Conservation (phyloP, 2,329 filamentous ascomycete genomes). For the Cadophora sp. region DNA sequence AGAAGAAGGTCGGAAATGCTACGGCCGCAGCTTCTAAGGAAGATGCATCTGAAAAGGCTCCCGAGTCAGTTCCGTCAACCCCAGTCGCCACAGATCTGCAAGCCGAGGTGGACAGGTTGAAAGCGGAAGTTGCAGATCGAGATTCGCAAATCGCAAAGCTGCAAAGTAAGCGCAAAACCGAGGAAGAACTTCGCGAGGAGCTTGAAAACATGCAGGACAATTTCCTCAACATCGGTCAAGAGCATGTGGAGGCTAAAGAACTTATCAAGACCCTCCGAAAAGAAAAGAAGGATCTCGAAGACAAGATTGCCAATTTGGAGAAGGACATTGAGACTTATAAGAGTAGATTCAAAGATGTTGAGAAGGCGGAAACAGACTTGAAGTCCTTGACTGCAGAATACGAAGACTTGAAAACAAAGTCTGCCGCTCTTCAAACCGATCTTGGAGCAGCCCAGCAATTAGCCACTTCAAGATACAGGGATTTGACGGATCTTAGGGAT, state of each 20-base stretch:
- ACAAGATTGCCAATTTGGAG: slow-evolving; percentile 72
- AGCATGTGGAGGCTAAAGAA: slow-evolving; percentile 84
- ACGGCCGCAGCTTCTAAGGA: slow-evolving; percentile 40
- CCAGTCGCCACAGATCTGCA: slow-evolving; percentile 33
- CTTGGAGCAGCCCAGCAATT: slow-evolving; percentile 85
- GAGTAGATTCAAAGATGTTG: slow-evolving; percentile 39
- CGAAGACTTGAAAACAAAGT: slow-evolving; percentile 74
- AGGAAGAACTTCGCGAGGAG: slow-evolving; percentile 83
- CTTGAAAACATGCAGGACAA: slow-evolving; percentile 85
- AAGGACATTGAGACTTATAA: slow-evolving; percentile 62
- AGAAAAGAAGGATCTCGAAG: slow-evolving; percentile 71
- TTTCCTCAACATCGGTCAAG: slow-evolving; percentile 78
- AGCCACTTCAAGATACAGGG: slow-evolving; percentile 86
- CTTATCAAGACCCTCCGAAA: slow-evolving; percentile 72
- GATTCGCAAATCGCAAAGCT: slow-evolving; percentile 76
- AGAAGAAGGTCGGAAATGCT: slow-evolving; percentile 68
- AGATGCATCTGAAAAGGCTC: slow-evolving; percentile 36
- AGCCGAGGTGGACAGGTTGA: slow-evolving; percentile 41
- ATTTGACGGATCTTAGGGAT: slow-evolving; percentile 80
- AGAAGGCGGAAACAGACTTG: slow-evolving; percentile 40
- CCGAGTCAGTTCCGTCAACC: slow-evolving; percentile 23
- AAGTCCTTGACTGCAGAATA: slow-evolving; percentile 57
- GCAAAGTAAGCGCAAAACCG: slow-evolving; percentile 72
- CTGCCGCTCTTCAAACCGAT: slow-evolving; percentile 77
- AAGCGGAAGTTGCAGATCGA: slow-evolving; percentile 39